Evolutionary conservation across 2,329 filamentous ascomycete species (phyloP), one percentile per base, ranked within the genome.

Genomic region (Scedosporium minutisporum): DNA sequence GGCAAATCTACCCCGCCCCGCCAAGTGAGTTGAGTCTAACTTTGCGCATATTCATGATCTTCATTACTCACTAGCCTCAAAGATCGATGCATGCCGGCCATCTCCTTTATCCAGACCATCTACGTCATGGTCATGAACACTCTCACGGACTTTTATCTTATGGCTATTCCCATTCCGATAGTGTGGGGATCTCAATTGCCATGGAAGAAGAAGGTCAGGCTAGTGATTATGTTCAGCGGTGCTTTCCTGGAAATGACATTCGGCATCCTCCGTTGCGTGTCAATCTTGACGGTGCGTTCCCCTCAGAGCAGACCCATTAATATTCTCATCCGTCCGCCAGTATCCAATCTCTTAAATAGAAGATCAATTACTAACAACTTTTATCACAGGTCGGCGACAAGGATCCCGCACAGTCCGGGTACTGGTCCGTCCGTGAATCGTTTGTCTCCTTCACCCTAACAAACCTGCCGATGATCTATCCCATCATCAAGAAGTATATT

Each of bases 201-300:
- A 7, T 73, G 75, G 21, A 70, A 73, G 4, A 81, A 80, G 66
- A 87, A 86, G 67, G 66, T 80, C 1, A 77, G 79, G 3, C 73
- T 86, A 0, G 73, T 82, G 1, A 64, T 83, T 4, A 74, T 87
- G 16, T 86, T 85, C 68, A 78, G 78, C 42, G 81, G 81, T 12
- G 83, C 81, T 5, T 67, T 80, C 12, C 84, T 86, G 66, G 78
- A 84, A 58, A 83, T 82, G 66, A 75, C 80, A 48, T 78, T 78
- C 21, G 81, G 79, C 3, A 78, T 84, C 62, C 71, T 86, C 7
- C 80, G 83, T 51, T 81, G 79, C 61, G 75, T 82, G 4, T 69
- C 82, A 6, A 82, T 84, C 57, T 63, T 82, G 33, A 38, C 33
- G 33, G 33, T 38, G 10, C 10, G 33, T 38, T 10, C 33, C 10